A percentile compares a stretch with the other conserved stretches of the same genome.
These are phyloP conservation scores for Fusarium piperis DNA, from an alignment of 2,329 filamentous ascomycete species.

Conservation along the genomic window DNA sequence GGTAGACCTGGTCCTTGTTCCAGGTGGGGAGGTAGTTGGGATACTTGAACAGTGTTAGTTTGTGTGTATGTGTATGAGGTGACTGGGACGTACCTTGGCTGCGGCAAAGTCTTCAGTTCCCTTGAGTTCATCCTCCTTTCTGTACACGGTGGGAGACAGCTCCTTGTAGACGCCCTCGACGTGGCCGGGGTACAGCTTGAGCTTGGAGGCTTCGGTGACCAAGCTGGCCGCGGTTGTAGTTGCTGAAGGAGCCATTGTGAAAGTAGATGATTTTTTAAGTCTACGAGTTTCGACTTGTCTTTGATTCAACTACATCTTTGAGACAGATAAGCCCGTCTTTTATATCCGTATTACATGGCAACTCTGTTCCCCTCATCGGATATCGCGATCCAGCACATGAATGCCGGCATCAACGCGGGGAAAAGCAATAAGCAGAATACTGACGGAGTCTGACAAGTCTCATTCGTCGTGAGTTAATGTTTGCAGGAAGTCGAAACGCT, in stretches of 20 bases:
- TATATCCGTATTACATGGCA: conserved; percentile 24
- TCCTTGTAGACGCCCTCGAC: conserved; percentile 42
- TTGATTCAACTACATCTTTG: background rate
- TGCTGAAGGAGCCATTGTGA: conserved; percentile 40
- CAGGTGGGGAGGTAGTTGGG: conserved; percentile 79
- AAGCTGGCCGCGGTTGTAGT: conserved; percentile 28
- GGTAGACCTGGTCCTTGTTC: conserved; percentile 71
- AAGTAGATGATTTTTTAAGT: background rate
- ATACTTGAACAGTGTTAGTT: conserved; percentile 56
- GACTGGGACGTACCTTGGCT: conserved; percentile 27
- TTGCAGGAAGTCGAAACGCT: background rate
- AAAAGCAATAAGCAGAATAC: background rate
- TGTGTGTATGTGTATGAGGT: background rate
- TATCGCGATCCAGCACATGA: conserved; percentile 14
- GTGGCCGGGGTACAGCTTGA: conserved; percentile 42
- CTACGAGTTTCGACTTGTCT: background rate
- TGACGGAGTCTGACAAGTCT: background rate
- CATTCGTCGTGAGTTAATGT: conserved; percentile 12
- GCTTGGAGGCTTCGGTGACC: conserved; percentile 28
- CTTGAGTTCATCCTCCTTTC: conserved; percentile 33
- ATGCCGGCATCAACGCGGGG: conserved; percentile 24
- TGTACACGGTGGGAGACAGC: conserved; percentile 29
- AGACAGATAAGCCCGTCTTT: conserved; percentile 1
- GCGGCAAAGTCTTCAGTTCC: conserved; percentile 33
- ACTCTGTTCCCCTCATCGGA: conserved; percentile 5